Evolutionary conservation across 257 asterid species (phyloP), one percentile per base, ranked within the genome.

Genomic region (Nicotiana undulata): DNA sequence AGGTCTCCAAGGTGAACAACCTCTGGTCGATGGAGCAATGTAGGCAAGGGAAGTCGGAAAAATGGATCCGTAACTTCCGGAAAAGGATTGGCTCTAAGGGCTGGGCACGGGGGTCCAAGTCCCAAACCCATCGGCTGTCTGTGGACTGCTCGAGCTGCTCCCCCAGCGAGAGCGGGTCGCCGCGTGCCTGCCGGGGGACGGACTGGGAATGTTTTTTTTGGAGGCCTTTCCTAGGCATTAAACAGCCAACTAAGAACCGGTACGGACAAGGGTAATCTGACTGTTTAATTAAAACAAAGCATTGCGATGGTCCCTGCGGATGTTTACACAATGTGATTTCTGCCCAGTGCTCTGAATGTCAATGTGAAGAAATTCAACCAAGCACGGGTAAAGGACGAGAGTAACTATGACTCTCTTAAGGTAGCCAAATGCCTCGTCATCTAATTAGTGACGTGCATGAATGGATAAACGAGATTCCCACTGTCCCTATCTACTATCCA

Each of bases 241-340:
- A 77, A 77, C 72, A 77, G 18, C 53, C 74, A 63, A 20, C 65
- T 79, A 40, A 51, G 66, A 65, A 65, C 52, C 34, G 75, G 82
- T 85, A 85, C 85, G 79, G 86, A 87, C 85, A 87, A 87, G 89
- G 86, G 87, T 84, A 89, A 89, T 87, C 85, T 61, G 84, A 89
- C 86, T 85, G 83, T 89, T 89, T 89, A 89, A 86, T 87, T 89
- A 85, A 88, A 85, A 85, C 87, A 90, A 88, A 90, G 89, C 89
- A 90, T 87, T 90, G 87, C 85, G 88, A 88, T 88, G 92, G 92
- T 88, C 88, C 92, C 82, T 81, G 83, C 88, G 81, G 87, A 88
- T 90, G 89, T 87, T 87, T n/a, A 87, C 86, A 82, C 87, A 88
- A 90, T 88, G 88, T 90, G 84, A 85, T 87, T 90, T 90, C 88